Base-by-base conservation (phyloP, 2,329 filamentous ascomycete genomes). In the Chalaropsis ovoidea region DNA sequence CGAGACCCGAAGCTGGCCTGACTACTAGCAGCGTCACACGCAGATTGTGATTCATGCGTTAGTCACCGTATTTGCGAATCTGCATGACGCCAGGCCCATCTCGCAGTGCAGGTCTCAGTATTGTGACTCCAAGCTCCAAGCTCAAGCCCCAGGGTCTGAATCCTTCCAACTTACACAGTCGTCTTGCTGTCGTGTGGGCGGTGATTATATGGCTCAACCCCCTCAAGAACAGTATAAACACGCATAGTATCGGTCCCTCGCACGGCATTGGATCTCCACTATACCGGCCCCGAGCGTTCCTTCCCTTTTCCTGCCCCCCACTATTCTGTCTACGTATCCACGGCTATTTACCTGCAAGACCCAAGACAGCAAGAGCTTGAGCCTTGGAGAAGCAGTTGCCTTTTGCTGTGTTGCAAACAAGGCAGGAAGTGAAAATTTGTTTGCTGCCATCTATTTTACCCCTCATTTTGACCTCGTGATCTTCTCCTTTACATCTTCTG, bases 151-250 rank as follows among this genome's bases (percentile, higher is more conserved):
- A 52, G 47, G 47, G 10, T 52, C 54, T 35, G 24, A 39, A 58
- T 58, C 54, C 54, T 58, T 58, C 17, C 54, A 31, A 58, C 54
- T 58, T 58, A 58, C 27, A 58, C 54, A 35, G 15, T 58, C 15
- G 10, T 13, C 15, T 35, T 10, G 54, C 43, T 47, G 15, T 13
- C 4, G 27, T 39, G 13, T 58, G 54, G 27, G 54, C 24, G 24
- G 15, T 19, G 5, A 39, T 58, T 58, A 58, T 58, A 58, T 58
- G 11, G 24, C 54, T n/a, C 54, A 58, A 10, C 52, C 24, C 52
- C 15, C 24, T 1, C 15, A 15, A 15, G 42, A 15, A 43, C 5
- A 39, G 35, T 10, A 39, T 39, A 39, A 6, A 39, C 35, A 39
- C 35, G 35, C 8, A 6, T 39, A 39, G 35, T 7, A 39, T 39